A percentile compares a stretch with the other conserved stretches of the same genome.
Evolutionary conservation across 139 green algal species (phyloP).

Genomic region (Nannochloris sp.): DNA sequence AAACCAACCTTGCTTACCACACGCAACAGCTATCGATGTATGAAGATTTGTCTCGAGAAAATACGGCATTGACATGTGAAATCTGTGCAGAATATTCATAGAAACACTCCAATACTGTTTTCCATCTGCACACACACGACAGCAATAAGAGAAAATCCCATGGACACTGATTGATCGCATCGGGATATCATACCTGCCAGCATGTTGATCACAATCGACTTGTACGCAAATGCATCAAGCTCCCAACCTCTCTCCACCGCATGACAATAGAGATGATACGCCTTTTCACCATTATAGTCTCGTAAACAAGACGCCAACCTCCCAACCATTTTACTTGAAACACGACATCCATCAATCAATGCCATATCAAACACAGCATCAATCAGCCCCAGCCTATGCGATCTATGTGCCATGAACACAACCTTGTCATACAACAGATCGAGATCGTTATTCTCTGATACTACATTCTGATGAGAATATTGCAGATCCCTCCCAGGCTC

Average conservation of each 20-base stretch:
- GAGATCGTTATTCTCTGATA: too few relatives aligned
- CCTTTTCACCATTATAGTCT: neutral
- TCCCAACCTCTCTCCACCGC: neutral
- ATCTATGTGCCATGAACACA: too few relatives aligned
- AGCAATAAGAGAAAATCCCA: neutral
- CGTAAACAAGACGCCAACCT: neutral
- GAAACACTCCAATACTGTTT: neutral
- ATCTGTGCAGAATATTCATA: conserved; percentile 1
- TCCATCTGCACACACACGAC: neutral
- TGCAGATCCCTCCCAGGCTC: too few relatives aligned
- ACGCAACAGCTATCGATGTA: conserved; percentile 1
- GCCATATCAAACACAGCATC: conserved; percentile 2
- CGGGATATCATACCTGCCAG: neutral
- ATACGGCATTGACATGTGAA: conserved; percentile 1
- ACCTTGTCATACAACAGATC: too few relatives aligned
- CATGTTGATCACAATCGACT: neutral
- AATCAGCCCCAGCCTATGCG: neutral
- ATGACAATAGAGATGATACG: neutral
- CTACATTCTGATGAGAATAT: too few relatives aligned
- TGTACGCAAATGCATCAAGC: neutral
- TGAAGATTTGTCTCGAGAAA: conserved; percentile 4
- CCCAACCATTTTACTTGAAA: neutral
- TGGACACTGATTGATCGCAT: neutral
- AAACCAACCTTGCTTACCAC: conserved; percentile 7
- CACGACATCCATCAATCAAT: neutral